Evolutionary conservation across 2,329 filamentous ascomycete species (phyloP).

Genomic region (Coniochaeta hoffmannii): DNA sequence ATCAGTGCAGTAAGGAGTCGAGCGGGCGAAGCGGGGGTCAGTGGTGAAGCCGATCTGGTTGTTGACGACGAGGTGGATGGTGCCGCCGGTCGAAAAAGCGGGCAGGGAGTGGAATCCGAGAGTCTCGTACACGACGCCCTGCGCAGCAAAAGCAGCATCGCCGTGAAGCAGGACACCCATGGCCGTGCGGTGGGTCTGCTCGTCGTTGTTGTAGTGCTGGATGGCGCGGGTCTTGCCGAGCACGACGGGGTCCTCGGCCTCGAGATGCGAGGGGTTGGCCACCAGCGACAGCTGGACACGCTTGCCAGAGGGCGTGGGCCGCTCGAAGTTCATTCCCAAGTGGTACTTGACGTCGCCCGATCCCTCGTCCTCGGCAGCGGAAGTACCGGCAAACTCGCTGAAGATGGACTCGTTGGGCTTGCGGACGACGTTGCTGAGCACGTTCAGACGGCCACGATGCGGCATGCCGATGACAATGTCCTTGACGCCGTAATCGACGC

Average conservation of each 20-base stretch:
- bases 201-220: constrained; percentile 98
- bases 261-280: constrained; percentile 95
- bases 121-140: constrained; percentile 97
- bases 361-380: constrained; percentile 85
- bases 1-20: constrained; percentile 97
- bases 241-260: constrained; percentile 96
- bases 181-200: constrained; percentile 77
- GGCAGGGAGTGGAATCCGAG: constrained; percentile 95
- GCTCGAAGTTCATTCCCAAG: constrained; percentile 99
- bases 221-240: constrained; percentile 96
- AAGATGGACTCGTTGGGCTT: constrained; percentile 99
- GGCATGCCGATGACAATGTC: constrained; percentile 99
- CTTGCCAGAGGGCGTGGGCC: constrained; percentile 95
- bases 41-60: constrained; percentile 99
- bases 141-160: constrained; percentile 92
- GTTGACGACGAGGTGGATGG: constrained; percentile 95
- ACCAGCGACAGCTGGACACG: constrained; percentile 98
- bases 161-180: constrained; percentile 97
- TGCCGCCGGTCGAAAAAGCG: constrained; percentile 94
- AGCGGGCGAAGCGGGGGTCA: constrained; percentile 93
- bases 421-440: constrained; percentile 95
- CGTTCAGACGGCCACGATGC: constrained; percentile 95
- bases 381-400: constrained; percentile 88
- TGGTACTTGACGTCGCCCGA: constrained; percentile 99
- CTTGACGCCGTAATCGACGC: constrained; percentile 96